These are phyloP conservation scores for Hypholoma fasciculare DNA, from an alignment of 768 basidiomycete species.

Conservation along the genomic window DNA sequence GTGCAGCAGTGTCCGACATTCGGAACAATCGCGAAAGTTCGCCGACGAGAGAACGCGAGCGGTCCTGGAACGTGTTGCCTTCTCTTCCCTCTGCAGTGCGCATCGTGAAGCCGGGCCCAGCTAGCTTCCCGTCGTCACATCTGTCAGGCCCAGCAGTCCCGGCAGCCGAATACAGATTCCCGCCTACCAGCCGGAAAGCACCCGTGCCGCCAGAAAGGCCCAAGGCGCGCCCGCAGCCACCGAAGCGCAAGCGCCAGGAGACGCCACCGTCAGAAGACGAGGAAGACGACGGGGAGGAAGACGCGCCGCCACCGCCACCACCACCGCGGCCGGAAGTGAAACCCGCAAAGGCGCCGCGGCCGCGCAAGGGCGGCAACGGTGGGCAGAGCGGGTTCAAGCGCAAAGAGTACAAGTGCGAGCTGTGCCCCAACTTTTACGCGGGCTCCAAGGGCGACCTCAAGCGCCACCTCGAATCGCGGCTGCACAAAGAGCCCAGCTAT, in stretches of 20 bases:
- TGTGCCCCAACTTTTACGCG: slow-evolving; percentile 4
- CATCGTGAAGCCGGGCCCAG: not conserved
- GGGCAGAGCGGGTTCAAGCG: not conserved
- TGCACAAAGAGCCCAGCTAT: slow-evolving; percentile 8
- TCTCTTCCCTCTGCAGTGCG: not conserved
- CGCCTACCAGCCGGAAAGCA: not conserved
- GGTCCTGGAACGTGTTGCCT: not conserved
- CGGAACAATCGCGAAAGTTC: not conserved
- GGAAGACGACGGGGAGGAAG: too few species aligned
- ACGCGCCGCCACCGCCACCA: not conserved
- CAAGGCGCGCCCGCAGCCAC: not conserved
- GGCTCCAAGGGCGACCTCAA: slow-evolving; percentile 8
- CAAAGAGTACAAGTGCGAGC: slow-evolving; percentile 5
- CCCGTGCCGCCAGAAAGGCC: not conserved
- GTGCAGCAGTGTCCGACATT: slow-evolving; percentile 2
- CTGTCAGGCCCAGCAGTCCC: not conserved
- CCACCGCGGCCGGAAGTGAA: not conserved
- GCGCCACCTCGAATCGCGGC: slow-evolving; percentile 4
- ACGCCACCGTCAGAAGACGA: not conserved
- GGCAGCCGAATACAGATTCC: not conserved
- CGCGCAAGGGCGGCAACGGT: not conserved
- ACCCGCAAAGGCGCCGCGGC: not conserved
- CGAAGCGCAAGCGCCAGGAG: not conserved
- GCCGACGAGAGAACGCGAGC: not conserved
- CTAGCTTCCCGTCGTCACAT: not conserved